A percentile compares a stretch with the other conserved stretches of the same genome.
Evolutionary conservation across 1,139 yeast genomes (phyloP).

Genomic region (Lodderomyces metapsilosis): DNA sequence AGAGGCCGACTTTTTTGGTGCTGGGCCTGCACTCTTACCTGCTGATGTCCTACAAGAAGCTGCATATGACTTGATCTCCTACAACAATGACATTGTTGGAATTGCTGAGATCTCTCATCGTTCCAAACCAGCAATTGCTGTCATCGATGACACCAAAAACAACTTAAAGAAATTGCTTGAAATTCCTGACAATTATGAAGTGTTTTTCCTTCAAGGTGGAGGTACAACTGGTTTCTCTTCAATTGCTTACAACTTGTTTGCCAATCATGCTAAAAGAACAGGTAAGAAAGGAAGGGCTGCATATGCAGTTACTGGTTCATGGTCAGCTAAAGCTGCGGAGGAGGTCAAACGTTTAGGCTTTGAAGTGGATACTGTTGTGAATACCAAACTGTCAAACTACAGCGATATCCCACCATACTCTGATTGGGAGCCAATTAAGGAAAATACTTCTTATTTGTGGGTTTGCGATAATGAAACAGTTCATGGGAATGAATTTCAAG

Average conservation of each 20-base stretch:
- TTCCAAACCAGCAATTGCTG: conserved; percentile 73
- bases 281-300: conserved; percentile 80
- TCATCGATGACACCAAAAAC: conserved; percentile 74
- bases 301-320: conserved; percentile 85
- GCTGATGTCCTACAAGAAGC: conserved; percentile 83
- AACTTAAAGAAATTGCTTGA: conserved; percentile 60
- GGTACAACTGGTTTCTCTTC: conserved; percentile 96
- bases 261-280: conserved; percentile 65
- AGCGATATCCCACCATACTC: conserved; percentile 67
- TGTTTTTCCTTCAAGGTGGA: conserved; percentile 94
- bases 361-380: conserved; percentile 66
- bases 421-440: conserved; percentile 54
- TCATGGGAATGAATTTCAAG: conserved; percentile 82
- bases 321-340: conserved; percentile 86
- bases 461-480: conserved; percentile 97
- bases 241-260: conserved; percentile 77
- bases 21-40: conserved; percentile 95
- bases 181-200: conserved; percentile 91
- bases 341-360: conserved; percentile 86
- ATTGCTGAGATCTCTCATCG: conserved; percentile 96
- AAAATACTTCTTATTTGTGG: conserved; percentile 77
- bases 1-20: conserved; percentile 87
- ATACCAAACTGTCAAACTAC: conserved; percentile 64
- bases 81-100: conserved; percentile 71
- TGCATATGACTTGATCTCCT: conserved; percentile 75